phyloP scores from a whole-genome alignment of 495 filamentous ascomycete species.

The Penicillium turbatum region DNA sequence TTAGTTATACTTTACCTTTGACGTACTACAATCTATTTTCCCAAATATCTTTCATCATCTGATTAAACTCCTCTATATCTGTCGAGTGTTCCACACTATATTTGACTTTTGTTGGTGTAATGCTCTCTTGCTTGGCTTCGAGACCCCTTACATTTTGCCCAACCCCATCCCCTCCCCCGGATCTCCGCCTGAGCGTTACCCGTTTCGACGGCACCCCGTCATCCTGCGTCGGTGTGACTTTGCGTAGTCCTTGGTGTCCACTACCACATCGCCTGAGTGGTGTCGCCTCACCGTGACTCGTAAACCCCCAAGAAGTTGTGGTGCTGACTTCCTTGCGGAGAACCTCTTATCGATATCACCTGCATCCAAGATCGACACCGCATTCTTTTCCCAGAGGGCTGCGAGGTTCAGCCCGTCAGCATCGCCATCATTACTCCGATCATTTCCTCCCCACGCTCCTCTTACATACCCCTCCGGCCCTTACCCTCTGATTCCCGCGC shows the following conservation, averaged over 20 bases:
- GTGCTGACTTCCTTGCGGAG: conserved; percentile 11
- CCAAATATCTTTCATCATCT: neutral
- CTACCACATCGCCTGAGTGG: conserved; percentile 7
- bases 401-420: conserved; percentile 40
- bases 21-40: neutral
- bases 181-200: conserved; percentile 26
- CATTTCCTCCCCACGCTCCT: conserved; percentile 45
- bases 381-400: conserved; percentile 33
- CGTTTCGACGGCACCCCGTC: conserved; percentile 22
- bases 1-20: neutral
- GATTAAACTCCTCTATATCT: neutral
- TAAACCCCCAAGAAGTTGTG: neutral
- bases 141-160: conserved; percentile 1
- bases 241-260: neutral
- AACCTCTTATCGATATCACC: conserved; percentile 5
- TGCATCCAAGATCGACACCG: conserved; percentile 3
- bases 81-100: neutral
- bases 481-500: conserved; percentile 40
- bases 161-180: conserved; percentile 1
- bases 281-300: conserved; percentile 3
- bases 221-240: conserved; percentile 27
- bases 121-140: neutral
- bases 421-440: conserved; percentile 59
- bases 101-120: conserved; percentile 1
- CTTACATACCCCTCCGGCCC: conserved; percentile 55